Base-by-base conservation (phyloP, 345 rosid species). In the Triadica sebifera region DNA sequence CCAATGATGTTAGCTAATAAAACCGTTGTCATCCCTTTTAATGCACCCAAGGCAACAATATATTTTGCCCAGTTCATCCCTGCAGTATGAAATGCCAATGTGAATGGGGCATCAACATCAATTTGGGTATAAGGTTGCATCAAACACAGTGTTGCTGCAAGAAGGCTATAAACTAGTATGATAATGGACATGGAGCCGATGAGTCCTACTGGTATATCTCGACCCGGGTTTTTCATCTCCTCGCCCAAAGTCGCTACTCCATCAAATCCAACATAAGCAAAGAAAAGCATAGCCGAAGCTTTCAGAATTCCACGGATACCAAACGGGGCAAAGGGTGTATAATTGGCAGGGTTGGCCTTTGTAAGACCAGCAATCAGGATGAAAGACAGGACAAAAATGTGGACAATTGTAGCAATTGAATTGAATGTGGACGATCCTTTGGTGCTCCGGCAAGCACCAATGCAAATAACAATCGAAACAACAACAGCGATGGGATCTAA, bases 361-460 rank as follows among this genome's bases (percentile, higher is more conserved):
- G 34, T 29, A 29, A 29, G 2, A 29, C 34, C 34, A 29, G 34
- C 34, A 29, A 77, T 34, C 13, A 77, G 25, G 45, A 77, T 72
- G 55, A 77, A 72, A 9, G 25, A 24, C 65, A 57, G 16, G 62
- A 71, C 68, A 9, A 72, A 5, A 29, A 77, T 6, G 43, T 77
- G 80, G 41, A 77, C 22, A 5, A 77, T 58, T 9, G 80, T 16
- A 11, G 75, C 61, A 22, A 77, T 46, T 13, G 71, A 56, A 52
- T 77, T 71, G 76, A 77, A 77, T 49, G 72, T 57, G 5, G 80
- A 65, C 16, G 80, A 77, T 4, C 80, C 80, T 57, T 77, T 77
- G 5, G 39, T 77, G 62, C 80, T 77, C 67, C 65, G 58, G 68
- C 75, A 72, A 19, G 80, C 72, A 58, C 39, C 52, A n/a, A 77